Evolutionary conservation across 257 asterid genomes (phyloP), one percentile per base, ranked within the genome.

Genomic region (Prunella vulgaris): DNA sequence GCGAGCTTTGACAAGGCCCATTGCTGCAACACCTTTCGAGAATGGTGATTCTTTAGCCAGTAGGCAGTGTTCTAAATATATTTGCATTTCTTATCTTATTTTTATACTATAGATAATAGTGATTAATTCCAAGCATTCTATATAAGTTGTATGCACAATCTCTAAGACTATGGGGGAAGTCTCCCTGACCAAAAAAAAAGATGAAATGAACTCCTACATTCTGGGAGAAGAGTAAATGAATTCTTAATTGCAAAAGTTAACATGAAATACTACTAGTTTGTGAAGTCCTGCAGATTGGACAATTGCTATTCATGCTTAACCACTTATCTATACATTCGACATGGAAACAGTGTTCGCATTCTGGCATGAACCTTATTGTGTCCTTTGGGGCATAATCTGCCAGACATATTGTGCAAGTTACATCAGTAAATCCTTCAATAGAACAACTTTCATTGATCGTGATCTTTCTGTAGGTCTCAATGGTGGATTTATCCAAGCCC

Each of bases 301-400:
- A 76, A 10, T 67, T 57, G 8, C 60, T 56, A 37, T 77, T 75
- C 51, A 71, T 61, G 59, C 71, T 51, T 38, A 80, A 38, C 85
- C 87, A 83, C 37, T 62, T 61, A 57, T 75, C 78, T 59, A 83
- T 74, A 65, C 85, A 80, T 15, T 78, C 76, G n/a, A 30, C 74
- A 58, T 82, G 89, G 74, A 75, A 84, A 59, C 72, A 79, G 56
- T 79, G 86, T 17, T 64, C 76, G 30, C 89, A 84, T 24, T 64
- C 73, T 13, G 81, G 83, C 70, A 81, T 75, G 56, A 74, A 28
- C 56, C 81, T 77, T 5, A 84, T 33, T 18, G 72, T 77, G 27
- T 84, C 85, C 33, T 73, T 61, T 6, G 78, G 67, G 9, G 12
- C 54, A 46, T 79, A 84, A 9, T 84, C 83, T 58, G 57, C 73